Conservation (phyloP, 345 rosid genomes). For the Eucalyptus polyanthemos region DNA sequence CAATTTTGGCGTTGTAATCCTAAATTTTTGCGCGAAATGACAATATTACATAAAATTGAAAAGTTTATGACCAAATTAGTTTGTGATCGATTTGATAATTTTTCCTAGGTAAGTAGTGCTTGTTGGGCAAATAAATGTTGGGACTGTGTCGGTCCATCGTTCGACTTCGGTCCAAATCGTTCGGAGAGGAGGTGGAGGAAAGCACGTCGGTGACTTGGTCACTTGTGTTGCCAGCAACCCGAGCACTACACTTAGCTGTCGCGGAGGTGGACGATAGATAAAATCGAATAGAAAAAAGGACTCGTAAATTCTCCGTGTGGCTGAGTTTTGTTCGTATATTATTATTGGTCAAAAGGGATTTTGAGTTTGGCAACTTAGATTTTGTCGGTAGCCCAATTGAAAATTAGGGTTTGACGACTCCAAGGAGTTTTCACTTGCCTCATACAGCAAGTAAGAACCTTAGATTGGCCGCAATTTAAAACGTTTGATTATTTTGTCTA, state of each 20-base stretch:
- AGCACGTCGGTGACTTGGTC: neutral
- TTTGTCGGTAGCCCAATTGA: neutral
- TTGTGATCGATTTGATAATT: neutral
- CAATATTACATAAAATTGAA: neutral
- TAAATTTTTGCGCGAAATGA: neutral
- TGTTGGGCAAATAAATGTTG: neutral
- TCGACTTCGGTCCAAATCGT: neutral
- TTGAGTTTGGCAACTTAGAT: neutral
- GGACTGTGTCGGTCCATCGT: neutral
- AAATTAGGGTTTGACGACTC: neutral
- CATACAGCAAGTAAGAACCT: neutral
- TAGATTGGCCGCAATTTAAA: neutral
- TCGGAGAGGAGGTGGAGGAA: neutral
- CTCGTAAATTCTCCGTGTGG: neutral
- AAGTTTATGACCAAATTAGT: neutral
- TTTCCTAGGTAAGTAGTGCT: neutral
- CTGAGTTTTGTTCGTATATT: neutral
- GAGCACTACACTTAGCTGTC: neutral
- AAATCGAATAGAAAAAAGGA: neutral
- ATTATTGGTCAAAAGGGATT: neutral
- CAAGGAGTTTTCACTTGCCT: neutral
- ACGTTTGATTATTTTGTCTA: neutral
- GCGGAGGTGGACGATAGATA: neutral
- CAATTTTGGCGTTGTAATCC: neutral
- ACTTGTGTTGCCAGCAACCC: neutral